Percentiles rank a stretch among this genome's conserved stretches.
Conservation (phyloP, 179 eudicot genomes). For the Spergularia azorica region DNA sequence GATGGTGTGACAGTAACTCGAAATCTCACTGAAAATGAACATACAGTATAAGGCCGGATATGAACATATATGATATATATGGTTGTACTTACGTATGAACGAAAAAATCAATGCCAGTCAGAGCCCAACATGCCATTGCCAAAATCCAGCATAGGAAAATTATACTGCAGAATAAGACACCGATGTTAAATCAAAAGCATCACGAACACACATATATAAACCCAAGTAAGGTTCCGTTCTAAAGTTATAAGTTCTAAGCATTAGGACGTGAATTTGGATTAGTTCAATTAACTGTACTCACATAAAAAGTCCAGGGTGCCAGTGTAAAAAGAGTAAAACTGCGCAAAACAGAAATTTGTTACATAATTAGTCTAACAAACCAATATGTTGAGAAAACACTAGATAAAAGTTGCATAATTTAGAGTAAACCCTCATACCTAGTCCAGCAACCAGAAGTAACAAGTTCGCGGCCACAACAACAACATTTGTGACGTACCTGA, state of each 20-base stretch:
- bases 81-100: constrained; percentile 55
- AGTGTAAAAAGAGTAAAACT: constrained; percentile 61
- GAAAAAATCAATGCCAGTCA: constrained; percentile 75
- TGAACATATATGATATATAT: too few species aligned
- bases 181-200: too few species aligned
- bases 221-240: too few species aligned
- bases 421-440: constrained; percentile 45
- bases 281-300: constrained; percentile 33
- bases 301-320: constrained; percentile 68
- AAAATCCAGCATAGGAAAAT: constrained; percentile 67
- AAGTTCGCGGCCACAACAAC: constrained; percentile 51
- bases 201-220: too few species aligned
- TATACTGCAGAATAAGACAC: constrained; percentile 37
- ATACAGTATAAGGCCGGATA: too few species aligned
- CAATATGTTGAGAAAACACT: background rate
- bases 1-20: constrained; percentile 19
- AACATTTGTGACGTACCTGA: constrained; percentile 61
- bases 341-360: constrained; percentile 43
- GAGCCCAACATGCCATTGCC: constrained; percentile 59
- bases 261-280: too few species aligned
- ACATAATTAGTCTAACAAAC: constrained; percentile 36
- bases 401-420: too few species aligned
- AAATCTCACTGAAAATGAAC: background rate
- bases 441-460: constrained; percentile 45
- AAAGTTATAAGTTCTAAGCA: too few species aligned